A percentile compares a stretch with the other conserved stretches of the same genome.
These are phyloP conservation scores for Cercospora sp. DNA, from an alignment of 2,329 filamentous ascomycete species.

Conservation along the genomic window DNA sequence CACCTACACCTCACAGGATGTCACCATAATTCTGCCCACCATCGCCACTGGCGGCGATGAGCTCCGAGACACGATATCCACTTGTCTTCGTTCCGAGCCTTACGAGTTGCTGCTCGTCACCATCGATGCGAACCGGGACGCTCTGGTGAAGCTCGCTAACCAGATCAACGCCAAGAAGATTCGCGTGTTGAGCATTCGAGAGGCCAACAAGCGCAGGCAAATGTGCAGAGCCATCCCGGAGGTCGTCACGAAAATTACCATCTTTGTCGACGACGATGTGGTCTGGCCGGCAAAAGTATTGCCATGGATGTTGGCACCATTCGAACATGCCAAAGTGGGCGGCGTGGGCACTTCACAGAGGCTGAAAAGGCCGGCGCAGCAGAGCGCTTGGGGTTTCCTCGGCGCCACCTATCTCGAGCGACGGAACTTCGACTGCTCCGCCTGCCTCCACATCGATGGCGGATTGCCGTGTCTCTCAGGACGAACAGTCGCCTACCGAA, in stretches of 20 bases:
- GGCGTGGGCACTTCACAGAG: constrained; percentile 91
- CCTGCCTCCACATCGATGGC: constrained; percentile 90
- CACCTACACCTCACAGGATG: constrained; percentile 76
- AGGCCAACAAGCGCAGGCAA: constrained; percentile 93
- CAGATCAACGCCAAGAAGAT: constrained; percentile 65
- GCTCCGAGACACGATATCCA: constrained; percentile 75
- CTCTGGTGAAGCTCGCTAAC: constrained; percentile 48
- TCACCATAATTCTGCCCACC: constrained; percentile 91
- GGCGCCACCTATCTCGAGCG: constrained; percentile 90
- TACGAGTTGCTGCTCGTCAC: constrained; percentile 81
- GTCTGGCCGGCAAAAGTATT: constrained; percentile 84
- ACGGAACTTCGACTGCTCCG: constrained; percentile 94
- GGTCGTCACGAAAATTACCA: constrained; percentile 78
- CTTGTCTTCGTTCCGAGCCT: constrained; percentile 69
- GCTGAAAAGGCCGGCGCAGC: constrained; percentile 67
- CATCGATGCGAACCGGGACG: constrained; percentile 73
- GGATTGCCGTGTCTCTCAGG: constrained; percentile 97
- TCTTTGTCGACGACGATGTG: constrained; percentile 95
- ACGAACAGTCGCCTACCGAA: constrained; percentile 87
- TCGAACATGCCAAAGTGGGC: constrained; percentile 79
- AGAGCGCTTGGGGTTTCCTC: constrained; percentile 79
- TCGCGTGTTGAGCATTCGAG: constrained; percentile 71
- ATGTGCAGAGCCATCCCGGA: constrained; percentile 87
- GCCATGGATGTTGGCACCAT: constrained; percentile 89
- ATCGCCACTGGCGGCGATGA: constrained; percentile 86